Evolutionary conservation across 805 yeast genomes (phyloP).

Genomic region (Sugiyamaella chiloensis): DNA sequence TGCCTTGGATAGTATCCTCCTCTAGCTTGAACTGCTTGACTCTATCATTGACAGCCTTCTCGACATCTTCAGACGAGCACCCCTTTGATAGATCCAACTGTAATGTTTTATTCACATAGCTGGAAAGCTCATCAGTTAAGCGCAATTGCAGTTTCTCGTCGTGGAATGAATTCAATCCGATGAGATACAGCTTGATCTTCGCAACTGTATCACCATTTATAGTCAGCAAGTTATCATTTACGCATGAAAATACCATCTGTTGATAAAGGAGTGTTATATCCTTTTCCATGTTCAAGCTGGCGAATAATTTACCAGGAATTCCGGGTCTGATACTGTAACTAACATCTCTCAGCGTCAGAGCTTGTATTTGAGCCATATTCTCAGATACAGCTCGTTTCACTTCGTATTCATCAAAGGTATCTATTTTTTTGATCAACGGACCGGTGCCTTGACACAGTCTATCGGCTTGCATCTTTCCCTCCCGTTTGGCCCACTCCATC

Average conservation of each 20-base stretch:
- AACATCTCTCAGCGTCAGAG: background rate
- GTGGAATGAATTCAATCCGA: slow-evolving; percentile 20
- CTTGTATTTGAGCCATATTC: background rate
- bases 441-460: background rate
- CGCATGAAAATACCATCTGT: slow-evolving; percentile 5
- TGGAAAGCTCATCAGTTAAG: slow-evolving; percentile 18
- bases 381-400: slow-evolving; percentile 1
- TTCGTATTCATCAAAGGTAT: background rate
- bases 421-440: background rate
- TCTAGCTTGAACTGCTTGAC: background rate
- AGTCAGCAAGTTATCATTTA: slow-evolving; percentile 12
- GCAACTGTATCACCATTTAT: slow-evolving; percentile 6
- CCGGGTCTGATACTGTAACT: background rate
- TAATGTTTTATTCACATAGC: background rate
- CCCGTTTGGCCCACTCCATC: background rate
- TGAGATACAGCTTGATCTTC: slow-evolving; percentile 25
- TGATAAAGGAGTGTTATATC: slow-evolving; percentile 1
- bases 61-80: background rate
- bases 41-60: background rate
- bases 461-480: background rate
- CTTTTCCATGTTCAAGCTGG: background rate
- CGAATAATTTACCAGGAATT: background rate
- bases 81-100: background rate
- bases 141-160: slow-evolving; percentile 20
- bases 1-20: background rate